phyloP scores from a whole-genome alignment of 495 filamentous ascomycete species.

The Neurospora sp. region DNA sequence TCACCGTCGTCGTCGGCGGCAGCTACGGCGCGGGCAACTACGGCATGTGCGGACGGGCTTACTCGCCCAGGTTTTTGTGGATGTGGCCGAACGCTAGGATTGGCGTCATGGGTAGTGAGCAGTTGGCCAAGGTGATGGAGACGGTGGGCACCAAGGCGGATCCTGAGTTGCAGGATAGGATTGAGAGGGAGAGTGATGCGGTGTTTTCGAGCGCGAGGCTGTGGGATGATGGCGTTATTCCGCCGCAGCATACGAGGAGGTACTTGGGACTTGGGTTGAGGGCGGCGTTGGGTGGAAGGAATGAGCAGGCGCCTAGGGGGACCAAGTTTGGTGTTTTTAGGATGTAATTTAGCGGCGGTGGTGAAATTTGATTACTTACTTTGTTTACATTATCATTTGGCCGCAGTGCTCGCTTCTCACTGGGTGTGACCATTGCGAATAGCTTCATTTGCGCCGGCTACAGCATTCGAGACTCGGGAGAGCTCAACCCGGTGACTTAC shows the following conservation, averaged over 20 bases:
- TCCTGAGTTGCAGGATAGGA: constrained; percentile 68
- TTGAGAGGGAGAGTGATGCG: constrained; percentile 85
- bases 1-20: constrained; percentile 87
- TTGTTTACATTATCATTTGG: not conserved
- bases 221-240: constrained; percentile 94
- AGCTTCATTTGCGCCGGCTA: not conserved
- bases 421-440: not conserved
- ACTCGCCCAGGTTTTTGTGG: constrained; percentile 82
- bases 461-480: not conserved
- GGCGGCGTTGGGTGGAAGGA: constrained; percentile 63
- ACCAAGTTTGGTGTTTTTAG: constrained; percentile 92
- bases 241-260: constrained; percentile 73
- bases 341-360: constrained; percentile 49
- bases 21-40: constrained; percentile 73
- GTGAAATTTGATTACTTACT: not conserved
- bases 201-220: constrained; percentile 78
- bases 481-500: not conserved
- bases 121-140: constrained; percentile 88
- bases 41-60: constrained; percentile 82
- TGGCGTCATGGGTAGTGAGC: constrained; percentile 92
- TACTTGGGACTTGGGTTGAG: constrained; percentile 75
- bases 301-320: constrained; percentile 45
- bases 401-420: too few relatives aligned
- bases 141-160: constrained; percentile 80
- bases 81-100: constrained; percentile 97